phyloP scores from a whole-genome alignment of 1,284 basidiomycete genomes.

The Cronartium quercuum region DNA sequence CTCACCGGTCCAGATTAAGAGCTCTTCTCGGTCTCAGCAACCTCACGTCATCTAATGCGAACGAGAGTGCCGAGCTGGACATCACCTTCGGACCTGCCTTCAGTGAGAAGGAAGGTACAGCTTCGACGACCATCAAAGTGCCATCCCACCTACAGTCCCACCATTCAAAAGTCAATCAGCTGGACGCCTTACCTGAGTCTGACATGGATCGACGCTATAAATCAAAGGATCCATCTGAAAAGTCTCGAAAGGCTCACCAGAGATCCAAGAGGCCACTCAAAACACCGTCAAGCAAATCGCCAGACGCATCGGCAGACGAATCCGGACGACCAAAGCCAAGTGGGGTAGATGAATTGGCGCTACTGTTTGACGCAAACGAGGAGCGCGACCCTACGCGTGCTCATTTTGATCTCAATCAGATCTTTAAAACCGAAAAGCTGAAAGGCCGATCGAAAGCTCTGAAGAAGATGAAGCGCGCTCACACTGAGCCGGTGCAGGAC shows the following conservation, averaged over 20 bases:
- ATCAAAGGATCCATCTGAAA: constrained; percentile 51
- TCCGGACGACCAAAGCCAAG: constrained; percentile 18
- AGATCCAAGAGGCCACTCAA: constrained; percentile 20
- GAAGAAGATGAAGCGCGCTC: constrained; percentile 54
- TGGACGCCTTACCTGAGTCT: not conserved
- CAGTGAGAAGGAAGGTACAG: constrained; percentile 51
- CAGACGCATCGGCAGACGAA: constrained; percentile 39
- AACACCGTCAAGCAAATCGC: constrained; percentile 22
- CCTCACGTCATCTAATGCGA: constrained; percentile 29
- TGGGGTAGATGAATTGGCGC: constrained; percentile 39
- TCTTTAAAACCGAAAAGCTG: constrained; percentile 73
- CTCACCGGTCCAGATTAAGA: not conserved
- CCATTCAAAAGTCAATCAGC: not conserved
- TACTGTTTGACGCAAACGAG: constrained; percentile 42
- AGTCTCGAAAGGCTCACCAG: constrained; percentile 20
- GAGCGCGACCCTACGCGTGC: constrained; percentile 44
- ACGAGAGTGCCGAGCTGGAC: constrained; percentile 60
- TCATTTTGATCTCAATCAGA: constrained; percentile 87
- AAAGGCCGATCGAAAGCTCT: constrained; percentile 53
- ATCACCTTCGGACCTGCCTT: constrained; percentile 86
- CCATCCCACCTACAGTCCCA: not conserved
- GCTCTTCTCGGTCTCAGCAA: constrained; percentile 1
- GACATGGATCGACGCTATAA: not conserved
- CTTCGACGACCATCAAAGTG: not conserved
- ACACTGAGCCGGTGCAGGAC: constrained; percentile 56